Conservation (phyloP, 2,329 filamentous ascomycete genomes). For the Pseudocercospora eumusae region DNA sequence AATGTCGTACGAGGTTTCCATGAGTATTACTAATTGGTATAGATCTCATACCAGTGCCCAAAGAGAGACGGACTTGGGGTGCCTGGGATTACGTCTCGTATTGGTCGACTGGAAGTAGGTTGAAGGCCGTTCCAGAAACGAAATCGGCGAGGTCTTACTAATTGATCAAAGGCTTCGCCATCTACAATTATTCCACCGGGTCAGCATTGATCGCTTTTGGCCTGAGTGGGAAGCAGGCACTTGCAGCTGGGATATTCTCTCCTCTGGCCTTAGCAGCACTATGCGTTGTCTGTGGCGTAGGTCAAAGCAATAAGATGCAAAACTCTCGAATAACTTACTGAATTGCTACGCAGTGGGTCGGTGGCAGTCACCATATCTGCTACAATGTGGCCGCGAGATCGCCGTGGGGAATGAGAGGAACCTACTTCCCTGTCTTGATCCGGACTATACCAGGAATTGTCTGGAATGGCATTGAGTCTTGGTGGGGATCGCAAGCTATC, state of each 20-base stretch:
- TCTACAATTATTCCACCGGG: conserved; percentile 27
- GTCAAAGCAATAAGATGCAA: neutral
- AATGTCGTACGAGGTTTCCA: neutral
- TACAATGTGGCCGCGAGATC: conserved; percentile 22
- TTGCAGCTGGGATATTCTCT: conserved; percentile 26
- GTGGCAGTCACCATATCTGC: conserved; percentile 19
- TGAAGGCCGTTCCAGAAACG: neutral
- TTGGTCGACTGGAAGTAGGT: conserved; percentile 20
- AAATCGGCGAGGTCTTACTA: neutral
- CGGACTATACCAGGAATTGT: conserved; percentile 22
- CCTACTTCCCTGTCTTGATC: conserved; percentile 20
- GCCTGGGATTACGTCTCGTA: conserved; percentile 14
- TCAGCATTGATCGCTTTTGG: conserved; percentile 25
- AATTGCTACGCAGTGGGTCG: conserved; percentile 14
- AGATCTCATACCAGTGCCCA: conserved; percentile 16
- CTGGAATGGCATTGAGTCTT: conserved; percentile 23
- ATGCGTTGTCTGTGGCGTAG: conserved; percentile 22
- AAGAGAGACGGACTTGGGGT: conserved; percentile 13
- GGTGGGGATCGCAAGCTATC: conserved; percentile 23
- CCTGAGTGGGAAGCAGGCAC: conserved; percentile 23
- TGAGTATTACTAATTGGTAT: neutral
- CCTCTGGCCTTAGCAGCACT: conserved; percentile 21
- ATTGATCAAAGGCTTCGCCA: conserved; percentile 19
- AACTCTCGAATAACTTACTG: neutral
- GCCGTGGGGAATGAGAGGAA: conserved; percentile 20